Conservation (phyloP, 768 basidiomycete species). For the Boletus subparvulus region DNA sequence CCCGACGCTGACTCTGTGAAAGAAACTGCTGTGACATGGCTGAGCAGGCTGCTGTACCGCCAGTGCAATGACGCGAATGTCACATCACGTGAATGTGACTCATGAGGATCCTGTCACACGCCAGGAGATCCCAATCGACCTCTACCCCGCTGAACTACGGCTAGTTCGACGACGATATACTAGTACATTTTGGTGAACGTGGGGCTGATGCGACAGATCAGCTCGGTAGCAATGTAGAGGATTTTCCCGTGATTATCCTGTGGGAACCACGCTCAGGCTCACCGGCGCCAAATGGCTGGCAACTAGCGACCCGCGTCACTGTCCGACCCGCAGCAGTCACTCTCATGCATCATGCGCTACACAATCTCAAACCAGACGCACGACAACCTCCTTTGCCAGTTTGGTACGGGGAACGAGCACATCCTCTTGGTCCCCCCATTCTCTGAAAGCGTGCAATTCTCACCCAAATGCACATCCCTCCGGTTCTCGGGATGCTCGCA, state of each 20-base stretch:
- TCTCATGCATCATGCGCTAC: slow-evolving; percentile 28
- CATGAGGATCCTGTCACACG: not conserved
- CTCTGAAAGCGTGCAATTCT: slow-evolving; percentile 23
- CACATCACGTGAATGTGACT: slow-evolving; percentile 14
- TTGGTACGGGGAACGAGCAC: slow-evolving; percentile 1
- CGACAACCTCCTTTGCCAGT: slow-evolving; percentile 24
- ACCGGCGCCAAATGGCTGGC: not conserved
- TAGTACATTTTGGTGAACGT: not conserved
- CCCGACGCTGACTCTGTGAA: slow-evolving; percentile 22
- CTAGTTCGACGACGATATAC: not conserved
- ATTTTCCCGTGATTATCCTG: too few relatives aligned
- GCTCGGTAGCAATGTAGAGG: not conserved
- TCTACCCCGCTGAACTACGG: too few relatives aligned
- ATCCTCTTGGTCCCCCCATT: slow-evolving; percentile 23
- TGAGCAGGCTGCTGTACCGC: not conserved
- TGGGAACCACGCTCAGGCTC: not conserved
- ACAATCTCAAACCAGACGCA: slow-evolving; percentile 40
- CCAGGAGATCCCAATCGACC: too few relatives aligned
- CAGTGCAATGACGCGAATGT: not conserved
- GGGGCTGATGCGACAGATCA: not conserved
- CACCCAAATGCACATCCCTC: slow-evolving; percentile 18
- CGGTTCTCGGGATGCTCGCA: slow-evolving; percentile 14
- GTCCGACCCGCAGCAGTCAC: too few relatives aligned
- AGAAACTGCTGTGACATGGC: slow-evolving; percentile 21
- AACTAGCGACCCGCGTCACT: not conserved